Evolutionary conservation across 306 rosid genomes (phyloP), one percentile per base, ranked within the genome.

Genomic region (Rosa rugosa): DNA sequence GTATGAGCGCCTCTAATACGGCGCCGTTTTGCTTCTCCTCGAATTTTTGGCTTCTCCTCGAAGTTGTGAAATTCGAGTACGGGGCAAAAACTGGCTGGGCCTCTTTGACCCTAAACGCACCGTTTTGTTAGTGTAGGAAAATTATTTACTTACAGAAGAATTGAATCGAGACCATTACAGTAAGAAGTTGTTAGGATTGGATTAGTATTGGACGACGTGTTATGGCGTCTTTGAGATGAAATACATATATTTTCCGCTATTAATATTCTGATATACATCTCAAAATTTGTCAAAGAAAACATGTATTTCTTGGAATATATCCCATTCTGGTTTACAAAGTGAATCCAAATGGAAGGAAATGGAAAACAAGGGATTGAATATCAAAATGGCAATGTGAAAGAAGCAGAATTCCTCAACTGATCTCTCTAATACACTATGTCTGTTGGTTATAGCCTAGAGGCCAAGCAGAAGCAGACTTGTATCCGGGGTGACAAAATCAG

Each of bases 21-120:
- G 56, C 75, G 75, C 34, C 85, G 85, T 80, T 75, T 75, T 0
- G 10, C 4, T 60, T 31, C 11, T 63, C 69, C 69, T 17, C 9
- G 16, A 4, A 4, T 27, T 27, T 27, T 27, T 27, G 31, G 10
- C 4, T 60, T 31, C 5, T 31, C 69, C 69, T 7, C 9, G 16
- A 4, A 4, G 66, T 1, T 1, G 66, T 62, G 20, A 5, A 60
- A 60, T 27, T 23, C 25, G 0, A 9, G 1, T 20, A 17, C 59
- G 31, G 31, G 31, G 31, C 31, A 27, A 0, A 5, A 6, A 40
- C 42, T 4, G 6, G 42, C 49, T 11, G 2, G 6, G 49, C 49
- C 13, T 45, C 49, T 45, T 8, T 11, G 49, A 6, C 13, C 49
- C 12, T 40, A 45, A 45, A 45, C 49, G 14, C 49, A 45, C 13